Percentiles rank a stretch among this genome's conserved stretches.
These are phyloP conservation scores for Bathelium albidoporum DNA, from an alignment of 495 filamentous ascomycete species.

Conservation along the genomic window DNA sequence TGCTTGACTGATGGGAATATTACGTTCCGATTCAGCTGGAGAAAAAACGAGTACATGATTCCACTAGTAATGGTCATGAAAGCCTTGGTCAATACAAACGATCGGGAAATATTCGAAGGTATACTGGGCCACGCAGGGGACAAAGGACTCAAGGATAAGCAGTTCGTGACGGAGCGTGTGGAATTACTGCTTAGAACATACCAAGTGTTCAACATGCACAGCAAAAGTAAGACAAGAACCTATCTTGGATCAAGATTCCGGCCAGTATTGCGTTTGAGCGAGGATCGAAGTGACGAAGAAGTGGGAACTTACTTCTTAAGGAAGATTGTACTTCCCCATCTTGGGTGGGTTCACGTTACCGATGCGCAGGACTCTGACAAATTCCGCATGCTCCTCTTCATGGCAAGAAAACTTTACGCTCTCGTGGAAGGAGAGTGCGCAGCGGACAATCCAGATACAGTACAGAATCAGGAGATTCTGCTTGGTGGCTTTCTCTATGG, in stretches of 20 bases:
- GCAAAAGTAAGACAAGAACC: constrained; percentile 61
- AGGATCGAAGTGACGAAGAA: constrained; percentile 74
- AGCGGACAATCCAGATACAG: constrained; percentile 88
- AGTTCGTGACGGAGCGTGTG: constrained; percentile 88
- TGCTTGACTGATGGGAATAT: constrained; percentile 93
- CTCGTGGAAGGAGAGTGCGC: constrained; percentile 86
- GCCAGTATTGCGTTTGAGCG: constrained; percentile 66
- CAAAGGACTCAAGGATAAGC: constrained; percentile 64
- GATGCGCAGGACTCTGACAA: constrained; percentile 79
- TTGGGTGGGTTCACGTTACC: constrained; percentile 71
- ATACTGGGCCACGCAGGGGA: constrained; percentile 64
- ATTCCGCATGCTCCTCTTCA: constrained; percentile 88
- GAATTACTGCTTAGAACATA: constrained; percentile 88
- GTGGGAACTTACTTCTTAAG: constrained; percentile 82
- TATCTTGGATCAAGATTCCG: constrained; percentile 86
- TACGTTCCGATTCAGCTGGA: constrained; percentile 94
- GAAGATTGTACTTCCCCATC: constrained; percentile 80
- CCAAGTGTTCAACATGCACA: constrained; percentile 76
- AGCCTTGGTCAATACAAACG: constrained; percentile 89
- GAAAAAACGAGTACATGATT: constrained; percentile 89
- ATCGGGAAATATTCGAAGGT: constrained; percentile 88
- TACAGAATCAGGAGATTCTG: constrained; percentile 87
- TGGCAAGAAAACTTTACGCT: constrained; percentile 90
- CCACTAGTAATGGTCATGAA: constrained; percentile 95
- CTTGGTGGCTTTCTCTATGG: constrained; percentile 89